A percentile compares a stretch with the other conserved stretches of the same genome.
Evolutionary conservation across 106 monocot genomes (phyloP).

Genomic region (Xerophyta viscosa): DNA sequence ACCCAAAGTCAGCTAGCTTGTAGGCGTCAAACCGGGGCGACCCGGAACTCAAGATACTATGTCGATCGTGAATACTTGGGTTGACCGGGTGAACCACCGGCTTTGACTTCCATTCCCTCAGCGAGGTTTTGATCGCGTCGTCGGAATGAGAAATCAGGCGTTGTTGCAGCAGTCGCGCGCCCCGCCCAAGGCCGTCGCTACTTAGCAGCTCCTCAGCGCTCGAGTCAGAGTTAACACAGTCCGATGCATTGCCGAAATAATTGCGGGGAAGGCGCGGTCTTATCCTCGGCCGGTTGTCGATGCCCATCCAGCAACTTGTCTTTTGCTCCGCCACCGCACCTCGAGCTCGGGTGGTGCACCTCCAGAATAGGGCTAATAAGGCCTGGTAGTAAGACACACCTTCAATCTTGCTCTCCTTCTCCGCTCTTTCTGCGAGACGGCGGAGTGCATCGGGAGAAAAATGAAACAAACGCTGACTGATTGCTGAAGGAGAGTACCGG

Average conservation of each 20-base stretch:
- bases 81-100: not conserved
- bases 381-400: not conserved
- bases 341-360: not conserved
- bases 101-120: not conserved
- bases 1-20: conserved; percentile 17
- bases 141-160: not conserved
- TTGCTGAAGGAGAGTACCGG: not conserved
- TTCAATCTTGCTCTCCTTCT: not conserved
- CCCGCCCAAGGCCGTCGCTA: not conserved
- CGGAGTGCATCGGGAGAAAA: conserved; percentile 7
- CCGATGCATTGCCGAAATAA: not conserved
- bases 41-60: not conserved
- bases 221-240: not conserved
- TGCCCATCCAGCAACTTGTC: not conserved
- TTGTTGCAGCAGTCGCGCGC: not conserved
- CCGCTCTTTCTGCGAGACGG: conserved; percentile 14
- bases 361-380: not conserved
- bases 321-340: not conserved
- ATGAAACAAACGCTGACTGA: conserved; percentile 15
- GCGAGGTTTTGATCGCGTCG: not conserved
- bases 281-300: not conserved
- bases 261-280: not conserved
- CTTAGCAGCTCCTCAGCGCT: not conserved
- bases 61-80: not conserved
- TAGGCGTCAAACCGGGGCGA: conserved; percentile 26